A percentile compares a stretch with the other conserved stretches of the same genome.
These are phyloP conservation scores for Excoecaria cochinchinensis DNA, from an alignment of 345 rosid genomes.

Conservation along the genomic window DNA sequence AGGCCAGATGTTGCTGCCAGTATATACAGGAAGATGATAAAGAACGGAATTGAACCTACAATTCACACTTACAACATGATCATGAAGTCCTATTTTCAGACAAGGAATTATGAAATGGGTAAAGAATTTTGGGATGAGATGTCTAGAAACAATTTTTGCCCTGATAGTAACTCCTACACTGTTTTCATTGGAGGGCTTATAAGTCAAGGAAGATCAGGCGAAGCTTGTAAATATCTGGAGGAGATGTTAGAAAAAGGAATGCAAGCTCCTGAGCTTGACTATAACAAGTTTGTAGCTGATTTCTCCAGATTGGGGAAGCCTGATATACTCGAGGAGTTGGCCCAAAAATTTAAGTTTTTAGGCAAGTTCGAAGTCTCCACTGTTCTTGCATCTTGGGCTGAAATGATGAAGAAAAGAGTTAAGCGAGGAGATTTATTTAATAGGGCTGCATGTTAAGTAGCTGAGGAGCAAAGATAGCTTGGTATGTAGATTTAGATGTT, in stretches of 20 bases:
- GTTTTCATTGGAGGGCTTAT: constrained; percentile 76
- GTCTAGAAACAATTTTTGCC: constrained; percentile 65
- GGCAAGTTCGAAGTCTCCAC: constrained; percentile 70
- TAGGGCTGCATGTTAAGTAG: background rate
- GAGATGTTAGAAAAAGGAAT: constrained; percentile 90
- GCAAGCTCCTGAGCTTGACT: constrained; percentile 87
- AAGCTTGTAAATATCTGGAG: constrained; percentile 71
- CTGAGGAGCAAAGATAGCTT: background rate
- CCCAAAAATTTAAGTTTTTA: constrained; percentile 67
- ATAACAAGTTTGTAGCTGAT: constrained; percentile 73
- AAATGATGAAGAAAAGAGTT: constrained; percentile 53
- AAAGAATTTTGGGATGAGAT: constrained; percentile 77
- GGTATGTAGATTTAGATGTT: background rate
- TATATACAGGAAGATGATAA: constrained; percentile 66
- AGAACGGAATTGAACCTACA: constrained; percentile 57
- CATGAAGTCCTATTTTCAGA: constrained; percentile 73
- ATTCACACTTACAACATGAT: constrained; percentile 84
- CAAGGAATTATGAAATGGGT: constrained; percentile 63
- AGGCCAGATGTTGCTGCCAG: constrained; percentile 68
- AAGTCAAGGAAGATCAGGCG: constrained; percentile 66
- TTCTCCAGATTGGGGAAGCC: constrained; percentile 70
- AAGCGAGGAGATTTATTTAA: constrained; percentile 35
- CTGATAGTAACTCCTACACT: constrained; percentile 81
- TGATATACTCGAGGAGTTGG: constrained; percentile 64
- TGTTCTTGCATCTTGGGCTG: constrained; percentile 63